phyloP scores from a whole-genome alignment of 768 basidiomycete genomes.

The Termitomyces bulborhizus region DNA sequence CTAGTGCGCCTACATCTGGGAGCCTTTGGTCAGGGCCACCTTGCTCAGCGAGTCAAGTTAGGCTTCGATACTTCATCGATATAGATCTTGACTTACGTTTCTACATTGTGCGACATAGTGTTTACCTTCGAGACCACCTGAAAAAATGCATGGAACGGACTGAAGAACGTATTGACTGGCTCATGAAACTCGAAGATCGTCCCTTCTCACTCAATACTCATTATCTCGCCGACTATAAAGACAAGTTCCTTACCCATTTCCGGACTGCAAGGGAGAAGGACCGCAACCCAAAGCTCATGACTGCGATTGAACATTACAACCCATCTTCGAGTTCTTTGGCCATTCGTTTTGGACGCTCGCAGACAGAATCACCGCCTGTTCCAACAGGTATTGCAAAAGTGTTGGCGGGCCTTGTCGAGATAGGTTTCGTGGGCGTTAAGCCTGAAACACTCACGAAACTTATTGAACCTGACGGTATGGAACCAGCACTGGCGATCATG shows the following conservation, averaged over 20 bases:
- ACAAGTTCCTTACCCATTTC: constrained; percentile 46
- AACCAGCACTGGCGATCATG: constrained; percentile 59
- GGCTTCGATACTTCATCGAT: neutral
- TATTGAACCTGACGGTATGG: constrained; percentile 44
- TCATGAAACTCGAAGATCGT: constrained; percentile 34
- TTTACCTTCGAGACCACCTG: constrained; percentile 45
- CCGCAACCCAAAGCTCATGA: constrained; percentile 18
- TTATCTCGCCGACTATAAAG: constrained; percentile 37
- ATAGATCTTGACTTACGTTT: neutral
- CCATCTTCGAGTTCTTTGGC: neutral
- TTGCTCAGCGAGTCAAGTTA: constrained; percentile 41
- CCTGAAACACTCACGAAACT: constrained; percentile 42
- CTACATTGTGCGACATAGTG: constrained; percentile 22
- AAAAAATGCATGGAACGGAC: constrained; percentile 33
- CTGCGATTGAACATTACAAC: constrained; percentile 19
- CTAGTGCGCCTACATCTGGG: constrained; percentile 31
- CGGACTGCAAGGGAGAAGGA: constrained; percentile 32
- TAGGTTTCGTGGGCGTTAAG: constrained; percentile 32
- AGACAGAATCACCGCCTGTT: neutral
- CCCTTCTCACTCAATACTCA: constrained; percentile 45
- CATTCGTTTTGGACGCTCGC: neutral
- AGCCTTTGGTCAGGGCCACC: constrained; percentile 43
- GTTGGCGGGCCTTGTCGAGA: constrained; percentile 27
- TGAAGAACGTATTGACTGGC: constrained; percentile 36
- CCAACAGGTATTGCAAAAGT: constrained; percentile 25